Evolutionary conservation across 2,329 filamentous ascomycete genomes (phyloP), one percentile per base, ranked within the genome.

Genomic region (Westerdykella sp.): DNA sequence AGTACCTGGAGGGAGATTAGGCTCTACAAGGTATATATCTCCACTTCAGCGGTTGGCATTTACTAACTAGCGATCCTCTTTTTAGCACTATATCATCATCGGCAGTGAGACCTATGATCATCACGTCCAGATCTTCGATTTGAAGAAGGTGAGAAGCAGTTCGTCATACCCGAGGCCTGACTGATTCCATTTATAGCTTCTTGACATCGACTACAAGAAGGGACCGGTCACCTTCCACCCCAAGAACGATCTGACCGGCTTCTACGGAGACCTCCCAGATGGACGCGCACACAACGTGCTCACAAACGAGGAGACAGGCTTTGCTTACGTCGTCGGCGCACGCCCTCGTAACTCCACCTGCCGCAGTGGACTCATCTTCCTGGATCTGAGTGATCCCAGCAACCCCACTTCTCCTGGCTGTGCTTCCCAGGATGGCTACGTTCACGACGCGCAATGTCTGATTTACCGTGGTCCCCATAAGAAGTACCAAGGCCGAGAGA

Each of bases 391-490:
- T 16, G 72, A 80, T 52, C 69, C 76, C 15, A 59, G 67, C 34
- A 78, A 77, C 53, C 73, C 77, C 6, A 71, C 65, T 14, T 71
- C 69, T 3, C 73, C 75, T 9, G 78, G 77, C 14, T 80, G 76
- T 53, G 73, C 74, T 7, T 68, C 71, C 14, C 55, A 69, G 15
- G 78, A 80, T 55, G 77, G 77, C 34, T 81, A 81, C 56, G 77
- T 80, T 12, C 78, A 81, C 59, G 78, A 81, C 51, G 78, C 78
- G 2, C 77, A 81, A 60, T 81, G 78, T 57, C 63, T 81, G 31
- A 70, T 74, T 45, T 78, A 77, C 63, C 69, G 67, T 5, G 76
- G 77, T 1, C 75, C 76, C 0, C 72, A 78, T 45, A 61, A 58
- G 18, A 53, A 66, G 18, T 79, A 73, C 56, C 57, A 62, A 3